Evolutionary conservation across 441 rosid genomes (phyloP).

Genomic region (Populus hybrid): DNA sequence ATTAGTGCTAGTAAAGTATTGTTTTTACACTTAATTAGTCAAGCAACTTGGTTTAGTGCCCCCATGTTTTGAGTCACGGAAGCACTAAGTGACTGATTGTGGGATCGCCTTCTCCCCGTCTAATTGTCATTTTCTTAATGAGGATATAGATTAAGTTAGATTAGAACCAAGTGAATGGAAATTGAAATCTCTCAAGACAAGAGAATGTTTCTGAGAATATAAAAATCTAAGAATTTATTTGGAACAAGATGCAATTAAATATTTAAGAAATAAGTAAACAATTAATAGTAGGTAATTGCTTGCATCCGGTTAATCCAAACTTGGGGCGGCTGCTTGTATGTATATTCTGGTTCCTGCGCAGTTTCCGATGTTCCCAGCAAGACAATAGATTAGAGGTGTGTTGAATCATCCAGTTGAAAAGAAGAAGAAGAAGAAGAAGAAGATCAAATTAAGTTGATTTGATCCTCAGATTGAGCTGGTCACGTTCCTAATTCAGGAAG

Average conservation of each 20-base stretch:
- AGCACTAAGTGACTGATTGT: slow-evolving; percentile 19
- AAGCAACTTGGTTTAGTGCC: slow-evolving; percentile 27
- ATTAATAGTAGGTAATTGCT: neutral
- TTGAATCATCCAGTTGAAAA: neutral
- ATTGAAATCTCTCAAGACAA: neutral
- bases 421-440: neutral
- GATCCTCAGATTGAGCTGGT: neutral
- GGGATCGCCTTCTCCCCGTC: slow-evolving; percentile 15
- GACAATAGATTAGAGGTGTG: neutral
- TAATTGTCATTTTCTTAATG: neutral
- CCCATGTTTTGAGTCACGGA: slow-evolving; percentile 34
- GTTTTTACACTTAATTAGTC: neutral
- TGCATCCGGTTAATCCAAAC: neutral
- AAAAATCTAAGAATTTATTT: neutral
- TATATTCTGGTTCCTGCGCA: neutral
- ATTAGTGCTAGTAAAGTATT: neutral
- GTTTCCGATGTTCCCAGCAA: neutral
- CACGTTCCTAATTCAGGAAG: too few relatives aligned
- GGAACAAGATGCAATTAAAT: neutral
- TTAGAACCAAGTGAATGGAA: neutral
- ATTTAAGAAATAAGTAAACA: neutral
- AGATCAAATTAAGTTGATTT: neutral
- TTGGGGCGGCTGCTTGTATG: neutral
- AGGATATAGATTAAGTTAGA: neutral
- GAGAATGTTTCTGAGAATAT: neutral